These are phyloP conservation scores for Trichoderma sp. DNA, from an alignment of 2,329 filamentous ascomycete species.

Conservation along the genomic window DNA sequence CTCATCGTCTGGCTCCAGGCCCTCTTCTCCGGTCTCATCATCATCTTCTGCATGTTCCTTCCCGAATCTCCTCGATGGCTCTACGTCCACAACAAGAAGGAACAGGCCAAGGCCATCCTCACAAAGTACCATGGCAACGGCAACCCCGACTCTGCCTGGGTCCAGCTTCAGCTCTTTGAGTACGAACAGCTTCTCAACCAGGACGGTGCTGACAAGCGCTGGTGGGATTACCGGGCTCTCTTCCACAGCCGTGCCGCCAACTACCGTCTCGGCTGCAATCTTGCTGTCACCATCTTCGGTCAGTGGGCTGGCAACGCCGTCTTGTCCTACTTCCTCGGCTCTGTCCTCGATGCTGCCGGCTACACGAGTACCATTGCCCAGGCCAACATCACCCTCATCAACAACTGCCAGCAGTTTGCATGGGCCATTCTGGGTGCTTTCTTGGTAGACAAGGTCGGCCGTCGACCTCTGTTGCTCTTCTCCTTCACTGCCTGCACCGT, in stretches of 20 bases:
- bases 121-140: conserved; percentile 49
- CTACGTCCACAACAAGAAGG: conserved; percentile 46
- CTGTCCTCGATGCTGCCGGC: conserved; percentile 57
- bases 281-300: conserved; percentile 46
- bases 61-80: conserved; percentile 51
- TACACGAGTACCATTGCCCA: conserved; percentile 44
- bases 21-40: conserved; percentile 47
- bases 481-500: conserved; percentile 53
- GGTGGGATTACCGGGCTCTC: conserved; percentile 53
- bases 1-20: conserved; percentile 51
- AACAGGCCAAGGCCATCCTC: conserved; percentile 43
- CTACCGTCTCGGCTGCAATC: conserved; percentile 43
- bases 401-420: conserved; percentile 54
- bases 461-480: conserved; percentile 57
- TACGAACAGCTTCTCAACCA: conserved; percentile 49
- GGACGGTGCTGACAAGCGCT: conserved; percentile 51
- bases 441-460: conserved; percentile 55
- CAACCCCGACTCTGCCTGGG: conserved; percentile 50
- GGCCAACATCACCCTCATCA: conserved; percentile 57
- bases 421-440: conserved; percentile 54
- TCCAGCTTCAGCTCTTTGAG: conserved; percentile 50
- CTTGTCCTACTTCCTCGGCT: conserved; percentile 54
- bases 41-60: conserved; percentile 43
- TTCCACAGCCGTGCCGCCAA: conserved; percentile 47
- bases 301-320: conserved; percentile 52